Percentiles rank a stretch among this genome's conserved stretches.
These are phyloP conservation scores for Xenoacremonium recifei DNA, from an alignment of 2,329 filamentous ascomycete genomes.

Conservation along the genomic window DNA sequence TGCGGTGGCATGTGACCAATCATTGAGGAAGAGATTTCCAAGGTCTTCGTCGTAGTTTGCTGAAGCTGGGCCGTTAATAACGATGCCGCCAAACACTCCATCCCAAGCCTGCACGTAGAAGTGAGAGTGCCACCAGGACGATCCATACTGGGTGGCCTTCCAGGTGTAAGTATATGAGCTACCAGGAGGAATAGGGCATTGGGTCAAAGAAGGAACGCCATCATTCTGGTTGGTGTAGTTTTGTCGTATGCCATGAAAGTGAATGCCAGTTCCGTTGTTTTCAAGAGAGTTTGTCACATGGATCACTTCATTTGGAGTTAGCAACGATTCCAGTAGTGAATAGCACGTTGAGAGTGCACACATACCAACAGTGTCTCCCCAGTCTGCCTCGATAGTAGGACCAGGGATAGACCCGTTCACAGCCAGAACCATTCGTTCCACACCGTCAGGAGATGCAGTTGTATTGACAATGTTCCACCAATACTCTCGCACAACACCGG, in stretches of 20 bases:
- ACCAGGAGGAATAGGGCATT: constrained; percentile 38
- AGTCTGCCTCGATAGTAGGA: neutral
- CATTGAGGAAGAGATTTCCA: constrained; percentile 56
- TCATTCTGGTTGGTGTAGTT: constrained; percentile 53
- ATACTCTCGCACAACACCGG: constrained; percentile 50
- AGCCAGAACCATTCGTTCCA: constrained; percentile 38
- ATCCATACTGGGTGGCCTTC: constrained; percentile 53
- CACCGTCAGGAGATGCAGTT: constrained; percentile 45
- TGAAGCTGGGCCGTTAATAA: constrained; percentile 60
- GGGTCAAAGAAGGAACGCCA: constrained; percentile 50
- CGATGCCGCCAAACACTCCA: constrained; percentile 58
- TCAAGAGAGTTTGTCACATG: constrained; percentile 51
- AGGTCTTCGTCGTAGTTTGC: constrained; percentile 63
- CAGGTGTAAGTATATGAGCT: constrained; percentile 51
- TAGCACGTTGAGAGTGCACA: neutral
- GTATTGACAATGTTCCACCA: constrained; percentile 41
- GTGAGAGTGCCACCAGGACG: constrained; percentile 63
- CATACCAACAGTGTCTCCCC: constrained; percentile 6
- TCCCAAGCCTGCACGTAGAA: constrained; percentile 50
- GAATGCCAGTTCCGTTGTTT: constrained; percentile 58
- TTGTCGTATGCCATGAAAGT: constrained; percentile 63
- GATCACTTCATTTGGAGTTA: constrained; percentile 49
- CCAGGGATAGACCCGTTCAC: constrained; percentile 54
- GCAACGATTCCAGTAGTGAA: constrained; percentile 55
- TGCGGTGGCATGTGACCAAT: constrained; percentile 53